phyloP scores from a whole-genome alignment of 1,139 yeast species.

The Taphrina populina region DNA sequence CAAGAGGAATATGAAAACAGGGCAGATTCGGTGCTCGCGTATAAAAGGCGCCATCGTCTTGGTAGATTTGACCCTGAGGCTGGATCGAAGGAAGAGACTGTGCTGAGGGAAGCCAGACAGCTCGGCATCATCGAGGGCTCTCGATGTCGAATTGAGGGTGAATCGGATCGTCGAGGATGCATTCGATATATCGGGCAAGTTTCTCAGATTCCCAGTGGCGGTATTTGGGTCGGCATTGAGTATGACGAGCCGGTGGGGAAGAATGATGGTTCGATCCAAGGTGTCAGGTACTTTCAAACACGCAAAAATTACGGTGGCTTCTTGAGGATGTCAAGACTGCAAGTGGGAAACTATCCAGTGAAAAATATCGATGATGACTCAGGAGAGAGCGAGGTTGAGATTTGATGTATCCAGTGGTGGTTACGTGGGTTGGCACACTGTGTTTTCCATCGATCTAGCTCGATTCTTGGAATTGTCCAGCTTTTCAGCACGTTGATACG shows the following conservation, averaged over 20 bases:
- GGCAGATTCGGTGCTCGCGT: constrained; percentile 63
- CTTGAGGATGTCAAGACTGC: constrained; percentile 46
- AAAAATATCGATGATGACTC: constrained; percentile 39
- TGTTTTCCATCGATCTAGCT: too few species aligned
- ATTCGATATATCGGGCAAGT: constrained; percentile 69
- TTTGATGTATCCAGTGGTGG: constrained; percentile 19
- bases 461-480: too few species aligned
- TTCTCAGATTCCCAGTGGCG: constrained; percentile 49
- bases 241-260: constrained; percentile 65
- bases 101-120: constrained; percentile 39
- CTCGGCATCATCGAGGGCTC: constrained; percentile 46
- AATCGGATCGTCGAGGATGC: constrained; percentile 60
- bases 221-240: constrained; percentile 75
- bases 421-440: too few species aligned
- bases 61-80: constrained; percentile 70
- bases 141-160: constrained; percentile 48
- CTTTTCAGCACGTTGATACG: too few species aligned
- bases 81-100: constrained; percentile 40
- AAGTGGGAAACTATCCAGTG: constrained; percentile 47
- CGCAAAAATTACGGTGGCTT: constrained; percentile 52
- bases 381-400: constrained; percentile 43
- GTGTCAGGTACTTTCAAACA: constrained; percentile 61
- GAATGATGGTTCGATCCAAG: constrained; percentile 75
- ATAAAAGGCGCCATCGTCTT: constrained; percentile 67
- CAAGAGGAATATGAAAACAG: constrained; percentile 68